A percentile compares a stretch with the other conserved stretches of the same genome.
Evolutionary conservation across 2,329 filamentous ascomycete species (phyloP).

Genomic region (Lachnellula cervina): DNA sequence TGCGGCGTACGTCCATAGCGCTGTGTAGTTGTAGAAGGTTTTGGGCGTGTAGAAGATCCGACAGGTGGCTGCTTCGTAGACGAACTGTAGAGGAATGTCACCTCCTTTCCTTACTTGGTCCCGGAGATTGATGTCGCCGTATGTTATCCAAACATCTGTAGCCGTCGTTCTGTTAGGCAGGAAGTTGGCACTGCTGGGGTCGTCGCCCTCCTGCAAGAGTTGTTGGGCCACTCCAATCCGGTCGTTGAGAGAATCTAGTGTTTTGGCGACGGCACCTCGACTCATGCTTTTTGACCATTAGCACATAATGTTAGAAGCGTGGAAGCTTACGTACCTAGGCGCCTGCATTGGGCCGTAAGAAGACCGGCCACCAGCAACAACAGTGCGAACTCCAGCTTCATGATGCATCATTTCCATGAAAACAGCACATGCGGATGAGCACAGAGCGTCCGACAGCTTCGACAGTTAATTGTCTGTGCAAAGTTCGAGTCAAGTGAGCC

Average conservation of each 20-base stretch:
- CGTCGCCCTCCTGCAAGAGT: constrained; percentile 12
- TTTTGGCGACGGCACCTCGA: constrained; percentile 42
- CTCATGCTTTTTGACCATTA: constrained; percentile 40
- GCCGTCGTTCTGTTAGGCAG: constrained; percentile 19
- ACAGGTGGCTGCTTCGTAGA: constrained; percentile 55
- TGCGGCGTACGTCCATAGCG: constrained; percentile 44
- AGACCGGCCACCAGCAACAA: constrained; percentile 47
- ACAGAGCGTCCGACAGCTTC: constrained; percentile 49
- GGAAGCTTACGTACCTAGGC: constrained; percentile 25
- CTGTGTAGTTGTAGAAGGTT: constrained; percentile 43
- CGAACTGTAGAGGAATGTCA: constrained; percentile 49
- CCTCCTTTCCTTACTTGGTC: constrained; percentile 33
- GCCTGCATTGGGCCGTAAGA: constrained; percentile 47
- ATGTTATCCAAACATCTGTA: constrained; percentile 17
- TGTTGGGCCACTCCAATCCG: constrained; percentile 24
- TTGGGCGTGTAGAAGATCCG: constrained; percentile 51
- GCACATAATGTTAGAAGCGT: background rate
- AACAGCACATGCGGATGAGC: constrained; percentile 53
- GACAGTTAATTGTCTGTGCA: constrained; percentile 25
- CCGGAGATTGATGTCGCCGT: constrained; percentile 39
- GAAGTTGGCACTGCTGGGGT: constrained; percentile 10
- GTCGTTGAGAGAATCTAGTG: constrained; percentile 20
- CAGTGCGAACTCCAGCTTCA: constrained; percentile 47
- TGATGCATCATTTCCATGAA: constrained; percentile 51
- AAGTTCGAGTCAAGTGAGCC: background rate